These are phyloP conservation scores for Microsporum ferrugineum DNA, from an alignment of 2,329 filamentous ascomycete species.

Conservation along the genomic window DNA sequence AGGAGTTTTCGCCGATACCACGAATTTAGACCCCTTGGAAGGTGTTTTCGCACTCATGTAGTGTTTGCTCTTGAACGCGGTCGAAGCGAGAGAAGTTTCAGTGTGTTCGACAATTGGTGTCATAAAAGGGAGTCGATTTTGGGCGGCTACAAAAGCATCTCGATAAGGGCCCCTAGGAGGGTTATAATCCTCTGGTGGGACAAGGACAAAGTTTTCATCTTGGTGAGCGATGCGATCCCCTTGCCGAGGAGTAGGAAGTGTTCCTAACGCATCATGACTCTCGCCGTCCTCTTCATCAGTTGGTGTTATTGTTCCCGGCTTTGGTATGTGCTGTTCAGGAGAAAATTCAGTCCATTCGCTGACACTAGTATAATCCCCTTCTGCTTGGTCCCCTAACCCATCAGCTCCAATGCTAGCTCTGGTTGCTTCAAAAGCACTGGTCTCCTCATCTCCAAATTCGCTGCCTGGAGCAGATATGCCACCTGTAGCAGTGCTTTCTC, in stretches of 20 bases:
- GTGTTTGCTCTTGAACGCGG: slow-evolving; percentile 45
- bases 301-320: slow-evolving; percentile 21
- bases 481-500: slow-evolving; percentile 71
- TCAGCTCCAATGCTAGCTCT: slow-evolving; percentile 29
- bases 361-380: slow-evolving; percentile 44
- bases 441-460: slow-evolving; percentile 54
- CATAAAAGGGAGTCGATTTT: slow-evolving; percentile 94
- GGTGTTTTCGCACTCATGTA: slow-evolving; percentile 64
- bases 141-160: slow-evolving; percentile 66
- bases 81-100: slow-evolving; percentile 66
- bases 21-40: slow-evolving; percentile 42
- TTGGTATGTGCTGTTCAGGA: slow-evolving; percentile 57
- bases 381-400: slow-evolving; percentile 30
- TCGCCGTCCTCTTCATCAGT: slow-evolving; percentile 12
- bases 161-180: slow-evolving; percentile 68
- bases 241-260: not conserved
- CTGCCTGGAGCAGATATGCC: slow-evolving; percentile 52
- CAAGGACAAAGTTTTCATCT: slow-evolving; percentile 51
- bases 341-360: slow-evolving; percentile 88
- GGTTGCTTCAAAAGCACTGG: slow-evolving; percentile 26
- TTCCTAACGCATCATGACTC: not conserved
- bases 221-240: not conserved
- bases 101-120: slow-evolving; percentile 95
- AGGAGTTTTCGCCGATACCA: slow-evolving; percentile 17
- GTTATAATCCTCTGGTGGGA: slow-evolving; percentile 78